Percentiles rank a stretch among this genome's conserved stretches.
Evolutionary conservation across 2,329 filamentous ascomycete species (phyloP).

Genomic region (Aspergillus sp.): DNA sequence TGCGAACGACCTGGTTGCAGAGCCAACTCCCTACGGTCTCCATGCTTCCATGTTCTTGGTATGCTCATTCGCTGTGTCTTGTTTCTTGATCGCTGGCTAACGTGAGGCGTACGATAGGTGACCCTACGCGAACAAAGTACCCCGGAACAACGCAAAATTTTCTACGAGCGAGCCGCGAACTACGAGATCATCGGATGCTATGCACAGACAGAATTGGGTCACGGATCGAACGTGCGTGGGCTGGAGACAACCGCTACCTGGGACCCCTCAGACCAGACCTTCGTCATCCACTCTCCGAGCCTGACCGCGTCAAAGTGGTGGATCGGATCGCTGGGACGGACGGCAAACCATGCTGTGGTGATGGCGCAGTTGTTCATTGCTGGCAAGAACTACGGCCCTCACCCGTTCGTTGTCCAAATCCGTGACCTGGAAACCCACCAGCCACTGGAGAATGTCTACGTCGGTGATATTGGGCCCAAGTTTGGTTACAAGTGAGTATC

Average conservation of each 20-base stretch:
- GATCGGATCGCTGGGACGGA: slow-evolving; percentile 75
- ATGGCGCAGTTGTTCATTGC: slow-evolving; percentile 73
- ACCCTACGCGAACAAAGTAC: slow-evolving; percentile 71
- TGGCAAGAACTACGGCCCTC: slow-evolving; percentile 69
- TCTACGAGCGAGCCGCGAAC: slow-evolving; percentile 65
- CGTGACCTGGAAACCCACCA: slow-evolving; percentile 69
- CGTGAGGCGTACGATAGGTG: slow-evolving; percentile 45
- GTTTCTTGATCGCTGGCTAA: slow-evolving; percentile 10
- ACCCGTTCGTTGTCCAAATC: slow-evolving; percentile 77
- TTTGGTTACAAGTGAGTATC: slow-evolving; percentile 65
- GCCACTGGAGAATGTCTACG: slow-evolving; percentile 67
- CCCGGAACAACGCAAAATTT: slow-evolving; percentile 71
- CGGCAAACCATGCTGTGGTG: slow-evolving; percentile 74
- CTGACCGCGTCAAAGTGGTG: slow-evolving; percentile 81
- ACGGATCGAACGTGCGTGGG: slow-evolving; percentile 74
- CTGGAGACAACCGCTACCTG: slow-evolving; percentile 73
- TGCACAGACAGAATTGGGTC: slow-evolving; percentile 76
- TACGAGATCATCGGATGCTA: slow-evolving; percentile 78
- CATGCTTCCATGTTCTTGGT: slow-evolving; percentile 71
- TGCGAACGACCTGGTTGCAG: slow-evolving; percentile 69
- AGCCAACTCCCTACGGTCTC: slow-evolving; percentile 72
- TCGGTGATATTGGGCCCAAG: slow-evolving; percentile 80
- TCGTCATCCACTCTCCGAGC: slow-evolving; percentile 70
- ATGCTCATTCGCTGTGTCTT: slow-evolving; percentile 5
- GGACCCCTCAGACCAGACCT: slow-evolving; percentile 72